These are phyloP conservation scores for Apiotrichum sp. DNA, from an alignment of 1,284 basidiomycete genomes.

Conservation along the genomic window DNA sequence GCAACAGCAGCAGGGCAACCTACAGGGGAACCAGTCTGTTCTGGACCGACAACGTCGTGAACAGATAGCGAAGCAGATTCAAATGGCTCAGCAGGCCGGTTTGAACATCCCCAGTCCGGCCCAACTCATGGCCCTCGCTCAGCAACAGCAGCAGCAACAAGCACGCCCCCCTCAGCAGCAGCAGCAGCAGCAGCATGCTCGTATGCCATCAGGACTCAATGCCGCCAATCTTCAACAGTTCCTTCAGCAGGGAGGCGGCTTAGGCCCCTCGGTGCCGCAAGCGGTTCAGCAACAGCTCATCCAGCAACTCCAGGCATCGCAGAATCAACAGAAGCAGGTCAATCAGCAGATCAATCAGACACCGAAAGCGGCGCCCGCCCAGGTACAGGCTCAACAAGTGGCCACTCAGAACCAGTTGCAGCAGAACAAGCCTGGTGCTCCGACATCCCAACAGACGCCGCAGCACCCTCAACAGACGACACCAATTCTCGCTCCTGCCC, in stretches of 20 bases:
- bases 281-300: constrained; percentile 14
- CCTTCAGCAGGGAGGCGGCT: constrained; percentile 2
- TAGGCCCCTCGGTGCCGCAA: constrained; percentile 3
- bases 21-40: not conserved
- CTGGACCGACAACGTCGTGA: constrained; percentile 5
- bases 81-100: constrained; percentile 7
- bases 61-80: constrained; percentile 4
- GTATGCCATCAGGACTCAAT: not conserved
- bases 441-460: not conserved
- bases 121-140: not conserved
- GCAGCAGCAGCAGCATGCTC: constrained; percentile 3
- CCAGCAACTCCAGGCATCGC: constrained; percentile 3
- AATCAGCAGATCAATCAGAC: constrained; percentile 5
- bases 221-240: constrained; percentile 13
- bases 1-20: constrained; percentile 1
- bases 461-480: constrained; percentile 11
- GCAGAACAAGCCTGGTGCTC: not conserved
- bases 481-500: constrained; percentile 1
- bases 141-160: not conserved
- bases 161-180: constrained; percentile 3
- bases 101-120: constrained; percentile 4
- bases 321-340: constrained; percentile 1
- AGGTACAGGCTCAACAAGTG: not conserved
- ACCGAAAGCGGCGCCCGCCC: not conserved
- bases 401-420: constrained; percentile 4